Base-by-base conservation (phyloP, 805 yeast species). In the Teunomyces cretensis region DNA sequence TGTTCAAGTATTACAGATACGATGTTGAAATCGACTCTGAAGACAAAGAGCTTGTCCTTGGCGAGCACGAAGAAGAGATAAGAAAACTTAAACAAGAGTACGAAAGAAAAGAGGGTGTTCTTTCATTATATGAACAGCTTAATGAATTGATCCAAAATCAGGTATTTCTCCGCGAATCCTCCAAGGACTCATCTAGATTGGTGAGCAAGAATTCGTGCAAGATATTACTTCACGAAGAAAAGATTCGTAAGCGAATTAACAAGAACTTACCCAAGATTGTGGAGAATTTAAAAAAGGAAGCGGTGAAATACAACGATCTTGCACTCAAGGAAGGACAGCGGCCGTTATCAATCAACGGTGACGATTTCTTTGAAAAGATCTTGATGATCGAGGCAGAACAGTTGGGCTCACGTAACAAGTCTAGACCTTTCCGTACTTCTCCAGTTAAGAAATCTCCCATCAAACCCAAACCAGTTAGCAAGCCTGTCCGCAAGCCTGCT, bases 141-240 rank as follows among this genome's bases (percentile, higher is more conserved):
- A 69, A 78, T 36, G 75, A 72, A 2, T 62, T 90, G 19, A 61
- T 81, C 33, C 64, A 70, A 11, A 95, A 88, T 51, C 86, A 85
- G 48, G 51, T 61, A 1, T 78, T 78, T 39, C 73, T 94, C 31
- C 84, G 76, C 30, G 85, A 81, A 49, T 81, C 94, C 3, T 77
- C 86, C 1, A 84, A 81, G 55, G 94, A 92, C 60, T 83, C 97
- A 0, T 81, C 92, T 0, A 75, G 98, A 49, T 72, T 91, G 35
- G 63, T 86, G 38, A 80, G 85, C 50, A 80, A 87, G 56, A 83
- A 86, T 54, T 84, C 90, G 1, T 91, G 92, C 51, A 84, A 83
- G 48, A 84, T 91, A 17, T 68, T 92, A 47, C 72, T 86, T 46
- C 78, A 84, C 46, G 99, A 92, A 60, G 97, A 90, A 59, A 84